These are phyloP conservation scores for Phytophthora litchii DNA, from an alignment of 352 stramenopile genomes.

Conservation along the genomic window DNA sequence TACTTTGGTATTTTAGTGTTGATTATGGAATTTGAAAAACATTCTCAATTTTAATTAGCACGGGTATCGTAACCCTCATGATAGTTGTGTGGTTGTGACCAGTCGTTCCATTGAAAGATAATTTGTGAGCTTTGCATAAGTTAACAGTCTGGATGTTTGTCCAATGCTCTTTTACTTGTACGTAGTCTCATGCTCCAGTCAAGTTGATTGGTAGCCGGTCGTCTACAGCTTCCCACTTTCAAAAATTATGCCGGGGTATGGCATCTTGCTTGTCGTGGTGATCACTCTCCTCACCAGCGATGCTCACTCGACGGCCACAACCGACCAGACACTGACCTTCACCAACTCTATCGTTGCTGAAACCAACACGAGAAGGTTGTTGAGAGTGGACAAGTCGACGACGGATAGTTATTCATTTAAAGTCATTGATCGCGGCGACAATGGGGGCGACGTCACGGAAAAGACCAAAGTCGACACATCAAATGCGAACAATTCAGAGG, in stretches of 20 bases:
- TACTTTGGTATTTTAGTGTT: too few species aligned
- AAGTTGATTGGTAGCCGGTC: neutral
- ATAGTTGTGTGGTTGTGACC: neutral
- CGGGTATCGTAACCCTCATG: slow-evolving; percentile 5
- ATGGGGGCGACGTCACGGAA: neutral
- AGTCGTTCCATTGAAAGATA: neutral
- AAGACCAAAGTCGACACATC: too few species aligned
- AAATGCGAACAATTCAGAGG: neutral
- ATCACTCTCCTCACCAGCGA: neutral
- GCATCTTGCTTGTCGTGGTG: slow-evolving; percentile 3
- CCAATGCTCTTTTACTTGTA: neutral
- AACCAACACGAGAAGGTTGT: neutral
- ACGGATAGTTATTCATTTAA: slow-evolving; percentile 1
- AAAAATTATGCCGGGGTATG: slow-evolving; percentile 9
- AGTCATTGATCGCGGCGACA: neutral
- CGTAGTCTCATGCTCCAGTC: neutral
- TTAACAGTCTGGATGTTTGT: neutral
- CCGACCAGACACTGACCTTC: neutral
- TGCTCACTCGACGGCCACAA: neutral
- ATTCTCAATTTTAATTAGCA: too few species aligned
- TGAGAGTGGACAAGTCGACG: neutral
- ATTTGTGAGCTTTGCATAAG: neutral
- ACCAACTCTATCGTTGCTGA: neutral
- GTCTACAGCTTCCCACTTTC: neutral
- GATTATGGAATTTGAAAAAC: too few species aligned